phyloP scores from a whole-genome alignment of 1,284 basidiomycete species.

The Volvariella surrecta region DNA sequence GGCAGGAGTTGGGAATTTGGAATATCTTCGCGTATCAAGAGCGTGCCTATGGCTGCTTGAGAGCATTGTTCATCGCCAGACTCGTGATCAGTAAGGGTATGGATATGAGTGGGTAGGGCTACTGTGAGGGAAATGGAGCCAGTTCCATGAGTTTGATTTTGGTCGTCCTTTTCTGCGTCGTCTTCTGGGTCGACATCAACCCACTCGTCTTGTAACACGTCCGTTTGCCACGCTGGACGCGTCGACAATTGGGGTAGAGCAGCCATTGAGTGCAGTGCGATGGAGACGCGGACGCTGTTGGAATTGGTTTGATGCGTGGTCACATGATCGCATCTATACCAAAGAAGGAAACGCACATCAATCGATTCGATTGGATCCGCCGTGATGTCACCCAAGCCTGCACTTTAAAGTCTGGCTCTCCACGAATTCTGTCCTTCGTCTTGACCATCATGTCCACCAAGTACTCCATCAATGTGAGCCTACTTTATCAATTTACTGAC shows the following conservation, averaged over 20 bases:
- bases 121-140: constrained; percentile 55
- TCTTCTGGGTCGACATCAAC: constrained; percentile 41
- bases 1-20: constrained; percentile 45
- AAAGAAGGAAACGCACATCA: too few species aligned
- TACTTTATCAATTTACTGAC: not conserved
- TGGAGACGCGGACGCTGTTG: constrained; percentile 2
- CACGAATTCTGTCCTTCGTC: too few species aligned
- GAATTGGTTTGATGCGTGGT: not conserved
- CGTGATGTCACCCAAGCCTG: too few species aligned
- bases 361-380: too few species aligned
- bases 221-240: constrained; percentile 67
- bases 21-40: constrained; percentile 70
- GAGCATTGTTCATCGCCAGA: constrained; percentile 18
- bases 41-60: constrained; percentile 51
- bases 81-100: constrained; percentile 28
- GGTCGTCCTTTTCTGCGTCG: constrained; percentile 26
- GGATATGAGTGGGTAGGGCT: constrained; percentile 47
- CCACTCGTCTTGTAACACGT: constrained; percentile 76
- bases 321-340: too few species aligned
- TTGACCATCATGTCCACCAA: not conserved
- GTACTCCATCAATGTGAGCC: constrained; percentile 24
- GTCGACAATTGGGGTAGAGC: not conserved
- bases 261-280: not conserved
- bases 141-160: constrained; percentile 36
- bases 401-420: too few species aligned